Conservation (phyloP, 352 stramenopile genomes). For the Globisporangium paroecandrum region DNA sequence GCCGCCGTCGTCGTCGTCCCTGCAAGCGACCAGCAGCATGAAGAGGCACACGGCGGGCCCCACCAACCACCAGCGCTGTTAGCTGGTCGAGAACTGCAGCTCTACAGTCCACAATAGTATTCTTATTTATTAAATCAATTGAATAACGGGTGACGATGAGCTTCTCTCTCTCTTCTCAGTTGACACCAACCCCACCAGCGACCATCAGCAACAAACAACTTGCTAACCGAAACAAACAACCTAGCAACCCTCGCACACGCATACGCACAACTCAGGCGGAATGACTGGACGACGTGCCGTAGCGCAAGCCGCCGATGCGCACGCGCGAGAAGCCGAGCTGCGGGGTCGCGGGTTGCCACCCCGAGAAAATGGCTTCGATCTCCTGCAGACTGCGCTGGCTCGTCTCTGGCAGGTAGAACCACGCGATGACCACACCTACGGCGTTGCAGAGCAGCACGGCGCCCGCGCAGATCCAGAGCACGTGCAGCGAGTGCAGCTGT, state of each 20-base stretch:
- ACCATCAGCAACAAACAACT: not conserved
- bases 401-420: slow-evolving; percentile 74
- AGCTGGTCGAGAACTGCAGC: not conserved
- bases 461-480: slow-evolving; percentile 34
- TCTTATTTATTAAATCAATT: slow-evolving; percentile 2
- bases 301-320: slow-evolving; percentile 30
- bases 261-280: not conserved
- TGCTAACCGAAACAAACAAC: not conserved
- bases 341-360: slow-evolving; percentile 71
- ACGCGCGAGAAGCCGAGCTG: slow-evolving; percentile 47
- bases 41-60: not conserved
- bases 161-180: not conserved
- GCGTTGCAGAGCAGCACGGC: slow-evolving; percentile 51
- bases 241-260: not conserved
- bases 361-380: slow-evolving; percentile 73
- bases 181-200: not conserved
- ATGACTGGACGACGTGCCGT: slow-evolving; percentile 19
- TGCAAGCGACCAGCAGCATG: not conserved
- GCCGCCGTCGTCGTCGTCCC: not conserved
- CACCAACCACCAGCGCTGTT: not conserved
- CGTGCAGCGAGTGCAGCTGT: slow-evolving; percentile 27
- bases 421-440: slow-evolving; percentile 40
- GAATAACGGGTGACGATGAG: not conserved
- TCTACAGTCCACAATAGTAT: not conserved
- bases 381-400: slow-evolving; percentile 73